These are phyloP conservation scores for Seiridium cupressi DNA, from an alignment of 2,329 filamentous ascomycete genomes.

Conservation along the genomic window DNA sequence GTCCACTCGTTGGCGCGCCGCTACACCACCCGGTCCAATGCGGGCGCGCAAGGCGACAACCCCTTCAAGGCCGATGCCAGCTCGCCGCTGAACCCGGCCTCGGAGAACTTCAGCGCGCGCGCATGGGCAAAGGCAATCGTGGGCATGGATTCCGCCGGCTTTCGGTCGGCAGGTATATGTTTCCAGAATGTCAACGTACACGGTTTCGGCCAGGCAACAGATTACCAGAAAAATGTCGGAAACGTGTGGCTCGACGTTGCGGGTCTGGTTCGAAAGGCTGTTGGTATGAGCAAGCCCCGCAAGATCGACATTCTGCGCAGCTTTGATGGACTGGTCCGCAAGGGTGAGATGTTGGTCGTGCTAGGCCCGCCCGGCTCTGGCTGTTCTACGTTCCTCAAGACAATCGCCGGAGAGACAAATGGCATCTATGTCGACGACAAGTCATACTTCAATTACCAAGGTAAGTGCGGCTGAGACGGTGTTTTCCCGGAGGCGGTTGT, in stretches of 20 bases:
- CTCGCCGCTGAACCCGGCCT: slow-evolving; percentile 53
- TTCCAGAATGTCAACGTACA: slow-evolving; percentile 69
- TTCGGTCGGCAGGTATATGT: slow-evolving; percentile 61
- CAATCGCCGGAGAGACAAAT: slow-evolving; percentile 76
- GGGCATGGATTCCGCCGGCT: slow-evolving; percentile 51
- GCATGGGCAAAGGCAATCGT: slow-evolving; percentile 62
- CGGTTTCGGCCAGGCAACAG: slow-evolving; percentile 65
- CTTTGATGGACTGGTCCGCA: slow-evolving; percentile 47
- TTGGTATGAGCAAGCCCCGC: slow-evolving; percentile 44
- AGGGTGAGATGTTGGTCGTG: slow-evolving; percentile 54
- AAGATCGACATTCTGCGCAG: slow-evolving; percentile 44
- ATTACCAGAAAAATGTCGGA: slow-evolving; percentile 67
- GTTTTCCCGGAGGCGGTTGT: too few species aligned
- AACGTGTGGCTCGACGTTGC: slow-evolving; percentile 57
- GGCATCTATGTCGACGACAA: slow-evolving; percentile 68
- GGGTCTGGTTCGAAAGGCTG: slow-evolving; percentile 42
- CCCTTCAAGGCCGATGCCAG: slow-evolving; percentile 48
- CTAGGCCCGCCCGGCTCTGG: slow-evolving; percentile 61
- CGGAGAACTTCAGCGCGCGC: slow-evolving; percentile 50
- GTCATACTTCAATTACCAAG: slow-evolving; percentile 78
- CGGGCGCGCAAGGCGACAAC: slow-evolving; percentile 36
- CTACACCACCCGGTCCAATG: slow-evolving; percentile 48
- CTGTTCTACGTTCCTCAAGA: slow-evolving; percentile 82
- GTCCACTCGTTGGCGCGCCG: slow-evolving; percentile 56
- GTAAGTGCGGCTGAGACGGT: slow-evolving; percentile 28